Conservation (phyloP, 208 protist genomes). For the Perkinsela sp. region DNA sequence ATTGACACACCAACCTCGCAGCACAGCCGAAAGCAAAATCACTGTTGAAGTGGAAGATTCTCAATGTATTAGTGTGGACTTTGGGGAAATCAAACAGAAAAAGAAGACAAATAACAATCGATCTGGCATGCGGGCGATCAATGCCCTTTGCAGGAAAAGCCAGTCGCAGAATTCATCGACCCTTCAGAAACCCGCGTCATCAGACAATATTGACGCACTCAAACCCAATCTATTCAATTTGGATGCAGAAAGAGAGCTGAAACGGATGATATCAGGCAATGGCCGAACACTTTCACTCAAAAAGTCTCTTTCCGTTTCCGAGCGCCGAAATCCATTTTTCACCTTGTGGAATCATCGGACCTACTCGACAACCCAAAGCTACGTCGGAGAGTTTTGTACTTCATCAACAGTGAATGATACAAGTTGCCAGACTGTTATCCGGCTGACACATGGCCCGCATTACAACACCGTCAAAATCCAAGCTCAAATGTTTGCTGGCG, state of each 20-base stretch:
- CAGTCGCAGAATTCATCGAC: no score
- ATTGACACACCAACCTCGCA: no score
- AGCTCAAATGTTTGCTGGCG: background rate
- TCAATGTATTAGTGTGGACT: no score
- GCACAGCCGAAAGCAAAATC: no score
- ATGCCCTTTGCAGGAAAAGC: no score
- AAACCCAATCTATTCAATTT: background rate
- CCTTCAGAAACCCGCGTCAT: no score
- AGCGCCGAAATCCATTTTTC: background rate
- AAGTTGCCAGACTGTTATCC: background rate
- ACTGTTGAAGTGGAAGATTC: no score
- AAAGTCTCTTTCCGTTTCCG: background rate
- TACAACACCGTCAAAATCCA: background rate
- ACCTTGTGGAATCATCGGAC: background rate
- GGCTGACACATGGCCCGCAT: background rate
- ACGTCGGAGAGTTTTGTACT: background rate
- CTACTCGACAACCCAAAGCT: background rate
- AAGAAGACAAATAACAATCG: no score
- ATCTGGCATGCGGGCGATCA: no score
- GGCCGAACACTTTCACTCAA: background rate
- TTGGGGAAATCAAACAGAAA: no score
- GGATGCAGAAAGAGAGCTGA: background rate
- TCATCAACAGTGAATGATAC: background rate
- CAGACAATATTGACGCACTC: no score
- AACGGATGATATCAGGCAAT: background rate